Percentiles rank a stretch among this genome's conserved stretches.
Conservation (phyloP, 2,329 filamentous ascomycete genomes). For the Aureobasidium sp. region DNA sequence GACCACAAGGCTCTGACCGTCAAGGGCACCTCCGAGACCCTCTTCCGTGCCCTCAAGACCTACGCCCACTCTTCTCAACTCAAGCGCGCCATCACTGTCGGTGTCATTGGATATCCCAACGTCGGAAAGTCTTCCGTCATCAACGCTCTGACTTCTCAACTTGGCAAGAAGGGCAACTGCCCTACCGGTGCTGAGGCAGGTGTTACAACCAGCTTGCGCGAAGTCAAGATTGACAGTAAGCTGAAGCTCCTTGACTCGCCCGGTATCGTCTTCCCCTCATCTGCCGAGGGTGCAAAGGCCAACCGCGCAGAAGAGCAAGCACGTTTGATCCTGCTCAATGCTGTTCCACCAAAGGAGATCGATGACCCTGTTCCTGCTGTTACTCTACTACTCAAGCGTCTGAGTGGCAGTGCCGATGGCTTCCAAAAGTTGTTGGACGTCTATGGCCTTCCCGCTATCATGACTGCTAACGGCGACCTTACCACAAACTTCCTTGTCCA, state of each 20-base stretch:
- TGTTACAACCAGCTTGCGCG: slow-evolving; percentile 78
- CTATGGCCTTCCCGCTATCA: slow-evolving; percentile 76
- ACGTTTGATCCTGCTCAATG: slow-evolving; percentile 79
- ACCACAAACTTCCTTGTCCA: slow-evolving; percentile 91
- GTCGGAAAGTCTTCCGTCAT: slow-evolving; percentile 96
- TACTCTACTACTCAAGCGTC: slow-evolving; percentile 69
- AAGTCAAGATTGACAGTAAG: slow-evolving; percentile 92
- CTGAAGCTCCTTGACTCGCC: slow-evolving; percentile 89
- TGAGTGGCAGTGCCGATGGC: slow-evolving; percentile 66
- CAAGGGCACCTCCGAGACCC: slow-evolving; percentile 73
- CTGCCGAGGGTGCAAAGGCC: slow-evolving; percentile 37
- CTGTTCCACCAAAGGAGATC: slow-evolving; percentile 88
- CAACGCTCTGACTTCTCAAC: slow-evolving; percentile 75
- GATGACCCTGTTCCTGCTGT: slow-evolving; percentile 87
- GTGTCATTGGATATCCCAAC: slow-evolving; percentile 92
- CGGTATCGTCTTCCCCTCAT: slow-evolving; percentile 83
- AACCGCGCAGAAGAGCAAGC: slow-evolving; percentile 59
- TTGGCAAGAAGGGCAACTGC: slow-evolving; percentile 65
- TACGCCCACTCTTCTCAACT: slow-evolving; percentile 77
- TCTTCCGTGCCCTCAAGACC: slow-evolving; percentile 85
- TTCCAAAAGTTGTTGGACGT: slow-evolving; percentile 72
- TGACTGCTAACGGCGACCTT: slow-evolving; percentile 60
- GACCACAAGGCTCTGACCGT: slow-evolving; percentile 86
- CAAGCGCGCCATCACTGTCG: slow-evolving; percentile 83
- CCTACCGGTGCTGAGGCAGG: slow-evolving; percentile 87